phyloP scores from a whole-genome alignment of 768 basidiomycete genomes.

The Sporobolomyces pararoseus region DNA sequence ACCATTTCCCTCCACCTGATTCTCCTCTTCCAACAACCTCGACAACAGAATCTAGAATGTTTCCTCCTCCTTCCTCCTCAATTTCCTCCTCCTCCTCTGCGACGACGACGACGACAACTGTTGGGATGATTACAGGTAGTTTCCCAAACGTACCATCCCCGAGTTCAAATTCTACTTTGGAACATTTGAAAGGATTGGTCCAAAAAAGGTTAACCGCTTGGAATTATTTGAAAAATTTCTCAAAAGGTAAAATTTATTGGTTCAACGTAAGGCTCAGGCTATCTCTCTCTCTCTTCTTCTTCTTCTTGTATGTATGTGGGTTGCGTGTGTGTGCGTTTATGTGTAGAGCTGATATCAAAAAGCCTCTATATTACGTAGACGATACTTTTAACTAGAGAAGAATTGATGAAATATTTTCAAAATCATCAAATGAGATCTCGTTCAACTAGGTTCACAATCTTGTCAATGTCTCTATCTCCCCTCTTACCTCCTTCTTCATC shows the following conservation, averaged over 20 bases:
- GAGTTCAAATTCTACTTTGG: constrained; percentile 12
- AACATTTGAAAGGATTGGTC: constrained; percentile 57
- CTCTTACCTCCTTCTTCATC: constrained; percentile 62
- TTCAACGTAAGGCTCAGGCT: constrained; percentile 18
- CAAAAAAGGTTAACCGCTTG: constrained; percentile 80
- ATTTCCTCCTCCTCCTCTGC: background rate
- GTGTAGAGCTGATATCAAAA: too few species aligned
- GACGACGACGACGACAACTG: background rate
- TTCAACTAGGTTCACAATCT: too few species aligned
- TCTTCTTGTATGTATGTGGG: too few species aligned
- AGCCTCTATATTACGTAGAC: too few species aligned
- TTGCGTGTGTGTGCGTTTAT: too few species aligned
- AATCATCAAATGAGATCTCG: background rate
- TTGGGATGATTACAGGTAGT: too few species aligned
- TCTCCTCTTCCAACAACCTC: background rate
- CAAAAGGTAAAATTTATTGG: constrained; percentile 67
- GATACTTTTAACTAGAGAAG: background rate
- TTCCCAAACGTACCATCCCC: constrained; percentile 30
- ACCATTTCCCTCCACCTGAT: background rate
- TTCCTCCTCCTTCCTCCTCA: too few species aligned
- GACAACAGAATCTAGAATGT: too few species aligned
- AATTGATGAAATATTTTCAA: background rate
- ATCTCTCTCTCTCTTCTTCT: too few species aligned
- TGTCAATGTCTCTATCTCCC: background rate
- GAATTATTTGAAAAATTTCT: constrained; percentile 76